Evolutionary conservation across 345 rosid genomes (phyloP).

Genomic region (Eucalyptus pauciflora): DNA sequence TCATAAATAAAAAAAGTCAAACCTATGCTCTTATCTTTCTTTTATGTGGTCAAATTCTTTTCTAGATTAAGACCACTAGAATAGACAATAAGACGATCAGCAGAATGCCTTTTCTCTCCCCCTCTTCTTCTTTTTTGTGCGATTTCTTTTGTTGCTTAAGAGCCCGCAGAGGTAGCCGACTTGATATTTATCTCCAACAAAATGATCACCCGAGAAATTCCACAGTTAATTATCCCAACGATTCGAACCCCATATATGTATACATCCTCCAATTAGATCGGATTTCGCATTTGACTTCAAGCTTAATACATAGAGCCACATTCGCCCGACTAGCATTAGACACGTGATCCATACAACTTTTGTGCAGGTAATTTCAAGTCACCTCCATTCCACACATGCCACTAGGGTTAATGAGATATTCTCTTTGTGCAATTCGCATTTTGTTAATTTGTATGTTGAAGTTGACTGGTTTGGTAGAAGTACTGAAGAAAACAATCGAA

Average conservation of each 20-base stretch:
- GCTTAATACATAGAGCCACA: background rate
- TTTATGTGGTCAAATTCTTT: background rate
- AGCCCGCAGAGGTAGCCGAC: background rate
- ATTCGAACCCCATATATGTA: background rate
- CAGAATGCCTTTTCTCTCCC: background rate
- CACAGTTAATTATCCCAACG: too few species aligned
- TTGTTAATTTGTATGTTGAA: too few species aligned
- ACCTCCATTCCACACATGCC: too few species aligned
- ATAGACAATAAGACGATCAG: background rate
- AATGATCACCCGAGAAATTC: too few species aligned
- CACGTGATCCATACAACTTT: too few species aligned
- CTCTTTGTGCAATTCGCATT: too few species aligned
- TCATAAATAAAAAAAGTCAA: background rate
- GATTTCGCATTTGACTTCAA: background rate
- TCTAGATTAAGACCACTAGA: background rate
- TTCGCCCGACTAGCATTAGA: too few species aligned
- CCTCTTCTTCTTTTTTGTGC: background rate
- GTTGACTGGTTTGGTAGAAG: too few species aligned
- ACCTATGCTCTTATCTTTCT: background rate
- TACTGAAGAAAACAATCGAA: too few species aligned
- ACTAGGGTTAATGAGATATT: background rate
- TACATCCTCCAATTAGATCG: too few species aligned
- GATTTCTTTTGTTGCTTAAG: background rate
- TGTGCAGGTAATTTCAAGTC: too few species aligned
- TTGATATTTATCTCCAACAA: background rate